Conservation (phyloP, 2,329 filamentous ascomycete genomes). For the Byssothecium circinans region DNA sequence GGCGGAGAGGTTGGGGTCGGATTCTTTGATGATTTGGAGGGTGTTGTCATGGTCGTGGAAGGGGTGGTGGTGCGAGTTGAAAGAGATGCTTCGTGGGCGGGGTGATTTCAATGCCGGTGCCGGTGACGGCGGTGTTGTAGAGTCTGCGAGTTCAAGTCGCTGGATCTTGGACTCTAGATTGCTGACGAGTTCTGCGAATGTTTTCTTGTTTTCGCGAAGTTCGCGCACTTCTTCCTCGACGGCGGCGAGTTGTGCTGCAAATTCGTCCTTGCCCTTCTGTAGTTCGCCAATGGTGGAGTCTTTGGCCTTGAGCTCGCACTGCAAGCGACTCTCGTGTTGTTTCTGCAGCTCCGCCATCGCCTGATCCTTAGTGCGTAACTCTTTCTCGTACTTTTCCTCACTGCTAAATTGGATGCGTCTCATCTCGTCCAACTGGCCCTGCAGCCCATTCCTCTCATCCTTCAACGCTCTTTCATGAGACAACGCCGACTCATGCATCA, state of each 20-base stretch:
- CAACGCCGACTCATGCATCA: constrained; percentile 27
- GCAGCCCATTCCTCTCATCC: constrained; percentile 21
- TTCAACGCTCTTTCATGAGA: constrained; percentile 24
- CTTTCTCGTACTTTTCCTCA: constrained; percentile 2
- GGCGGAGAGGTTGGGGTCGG: constrained; percentile 19
- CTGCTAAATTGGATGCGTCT: constrained; percentile 4
- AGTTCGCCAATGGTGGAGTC: constrained; percentile 32
- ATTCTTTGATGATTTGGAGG: constrained; percentile 19
- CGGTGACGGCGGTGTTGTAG: too few species aligned
- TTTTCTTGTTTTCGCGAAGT: constrained; percentile 34
- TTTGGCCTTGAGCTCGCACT: constrained; percentile 26
- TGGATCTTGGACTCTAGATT: constrained; percentile 35
- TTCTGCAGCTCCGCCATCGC: constrained; percentile 13
- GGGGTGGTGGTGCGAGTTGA: too few species aligned
- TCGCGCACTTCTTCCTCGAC: constrained; percentile 34
- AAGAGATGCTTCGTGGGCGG: constrained; percentile 4
- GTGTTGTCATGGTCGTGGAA: constrained; percentile 14
- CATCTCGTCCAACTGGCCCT: constrained; percentile 13
- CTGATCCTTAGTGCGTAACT: constrained; percentile 16
- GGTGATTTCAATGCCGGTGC: neutral
- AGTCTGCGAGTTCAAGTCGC: constrained; percentile 18
- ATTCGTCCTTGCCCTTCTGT: constrained; percentile 26
- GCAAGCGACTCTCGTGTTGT: constrained; percentile 11
- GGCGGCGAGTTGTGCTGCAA: constrained; percentile 24
- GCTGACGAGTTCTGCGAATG: constrained; percentile 33